Percentiles rank a stretch among this genome's conserved stretches.
Evolutionary conservation across 2,329 filamentous ascomycete species (phyloP).

Genomic region (Fusarium gaditjirri): DNA sequence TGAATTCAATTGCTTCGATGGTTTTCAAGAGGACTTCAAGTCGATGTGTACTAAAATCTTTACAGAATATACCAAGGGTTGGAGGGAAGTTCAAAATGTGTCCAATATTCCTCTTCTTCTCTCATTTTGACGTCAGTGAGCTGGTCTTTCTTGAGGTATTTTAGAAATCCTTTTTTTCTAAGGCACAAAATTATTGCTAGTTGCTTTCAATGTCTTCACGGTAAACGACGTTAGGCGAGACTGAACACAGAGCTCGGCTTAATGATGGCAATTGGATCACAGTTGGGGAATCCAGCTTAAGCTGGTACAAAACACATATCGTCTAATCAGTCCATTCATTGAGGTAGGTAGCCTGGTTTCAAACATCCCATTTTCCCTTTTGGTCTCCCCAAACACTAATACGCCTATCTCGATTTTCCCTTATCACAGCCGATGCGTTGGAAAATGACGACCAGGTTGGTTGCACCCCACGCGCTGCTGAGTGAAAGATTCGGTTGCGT

Average conservation of each 20-base stretch:
- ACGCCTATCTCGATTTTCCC: background rate
- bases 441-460: rapidly evolving
- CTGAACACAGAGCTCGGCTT: background rate
- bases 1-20: background rate
- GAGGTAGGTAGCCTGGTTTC: background rate
- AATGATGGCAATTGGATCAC: background rate
- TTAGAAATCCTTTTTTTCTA: background rate
- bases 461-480: background rate
- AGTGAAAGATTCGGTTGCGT: background rate
- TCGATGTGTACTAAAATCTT: background rate
- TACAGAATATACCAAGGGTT: background rate
- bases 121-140: background rate
- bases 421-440: background rate
- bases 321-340: background rate
- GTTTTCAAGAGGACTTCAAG: background rate
- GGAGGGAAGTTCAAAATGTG: background rate
- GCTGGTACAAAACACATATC: background rate
- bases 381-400: background rate
- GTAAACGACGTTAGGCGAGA: background rate
- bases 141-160: background rate
- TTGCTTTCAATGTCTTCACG: background rate
- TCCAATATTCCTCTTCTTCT: background rate
- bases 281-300: background rate
- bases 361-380: background rate
- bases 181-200: background rate